Percentiles rank a stretch among this genome's conserved stretches.
Conservation (phyloP, 352 stramenopile species). For the Pelagophyceae sp. region DNA sequence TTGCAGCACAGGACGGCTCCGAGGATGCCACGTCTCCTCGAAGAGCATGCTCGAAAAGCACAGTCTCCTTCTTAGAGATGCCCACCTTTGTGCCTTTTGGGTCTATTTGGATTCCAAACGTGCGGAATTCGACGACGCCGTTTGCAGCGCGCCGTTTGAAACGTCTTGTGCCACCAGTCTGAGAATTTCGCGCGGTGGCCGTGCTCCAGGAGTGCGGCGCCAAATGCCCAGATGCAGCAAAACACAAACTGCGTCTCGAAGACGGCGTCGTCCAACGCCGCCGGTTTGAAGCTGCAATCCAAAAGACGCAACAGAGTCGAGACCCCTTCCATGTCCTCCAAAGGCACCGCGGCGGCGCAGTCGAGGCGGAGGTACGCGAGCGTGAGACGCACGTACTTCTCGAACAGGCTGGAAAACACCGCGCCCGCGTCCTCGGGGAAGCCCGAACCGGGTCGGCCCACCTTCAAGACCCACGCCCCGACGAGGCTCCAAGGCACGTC, state of each 20-base stretch:
- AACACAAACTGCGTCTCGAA: conserved; percentile 70
- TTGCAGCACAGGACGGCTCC: no score
- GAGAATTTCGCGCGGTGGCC: conserved; percentile 79
- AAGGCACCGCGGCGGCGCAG: conserved; percentile 43
- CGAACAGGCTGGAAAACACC: conserved; percentile 73
- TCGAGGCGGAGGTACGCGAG: conserved; percentile 33
- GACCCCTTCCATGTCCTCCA: conserved; percentile 74
- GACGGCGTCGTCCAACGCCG: conserved; percentile 14
- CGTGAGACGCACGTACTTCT: conserved; percentile 63
- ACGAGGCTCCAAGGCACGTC: conserved; percentile 84
- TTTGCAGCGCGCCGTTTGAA: conserved; percentile 86
- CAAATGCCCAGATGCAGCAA: conserved; percentile 83
- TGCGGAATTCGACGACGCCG: no score
- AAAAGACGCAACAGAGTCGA: conserved; percentile 77
- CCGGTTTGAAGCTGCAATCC: conserved; percentile 42
- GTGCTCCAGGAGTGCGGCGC: conserved; percentile 66
- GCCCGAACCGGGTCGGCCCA: no score
- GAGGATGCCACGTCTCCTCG: no score
- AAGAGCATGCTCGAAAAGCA: no score
- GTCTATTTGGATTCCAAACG: no score
- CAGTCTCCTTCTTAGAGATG: no score
- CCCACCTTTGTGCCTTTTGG: no score
- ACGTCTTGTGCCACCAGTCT: conserved; percentile 84
- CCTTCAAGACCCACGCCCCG: conserved; percentile 69
- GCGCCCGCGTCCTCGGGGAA: conserved; percentile 50